Evolutionary conservation across 108 stramenopile genomes (phyloP).

Genomic region (Schizochytrium sp.): DNA sequence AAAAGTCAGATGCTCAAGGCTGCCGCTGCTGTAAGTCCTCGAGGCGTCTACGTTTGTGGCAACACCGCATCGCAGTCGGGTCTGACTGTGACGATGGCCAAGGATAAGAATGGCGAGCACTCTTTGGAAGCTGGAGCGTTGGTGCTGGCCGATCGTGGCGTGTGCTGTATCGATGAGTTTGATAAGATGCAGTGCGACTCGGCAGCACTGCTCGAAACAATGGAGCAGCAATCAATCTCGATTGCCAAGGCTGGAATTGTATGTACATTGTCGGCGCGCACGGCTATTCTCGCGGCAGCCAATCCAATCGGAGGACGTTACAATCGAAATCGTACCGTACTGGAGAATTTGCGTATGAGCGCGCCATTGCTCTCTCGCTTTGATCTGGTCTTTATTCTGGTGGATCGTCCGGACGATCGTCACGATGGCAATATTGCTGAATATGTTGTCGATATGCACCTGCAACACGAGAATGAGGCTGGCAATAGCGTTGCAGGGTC

Average conservation of each 20-base stretch:
- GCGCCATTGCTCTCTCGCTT: slow-evolving; percentile 88
- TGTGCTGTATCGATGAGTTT: slow-evolving; percentile 96
- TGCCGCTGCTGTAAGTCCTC: slow-evolving; percentile 73
- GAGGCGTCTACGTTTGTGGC: slow-evolving; percentile 93
- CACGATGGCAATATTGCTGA: slow-evolving; percentile 76
- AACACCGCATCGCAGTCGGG: slow-evolving; percentile 86
- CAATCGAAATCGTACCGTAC: slow-evolving; percentile 76
- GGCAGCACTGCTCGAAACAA: slow-evolving; percentile 82
- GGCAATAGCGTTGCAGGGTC: too few species aligned
- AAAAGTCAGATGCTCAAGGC: slow-evolving; percentile 90
- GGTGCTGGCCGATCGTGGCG: slow-evolving; percentile 85
- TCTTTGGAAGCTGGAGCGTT: slow-evolving; percentile 93
- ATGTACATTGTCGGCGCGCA: slow-evolving; percentile 73
- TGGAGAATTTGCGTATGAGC: slow-evolving; percentile 84
- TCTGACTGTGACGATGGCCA: slow-evolving; percentile 71
- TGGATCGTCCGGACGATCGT: slow-evolving; percentile 78
- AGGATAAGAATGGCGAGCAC: slow-evolving; percentile 74
- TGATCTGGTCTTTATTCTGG: slow-evolving; percentile 89
- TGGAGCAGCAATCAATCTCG: slow-evolving; percentile 97
- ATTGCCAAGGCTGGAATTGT: slow-evolving; percentile 94
- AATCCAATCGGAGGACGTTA: slow-evolving; percentile 94
- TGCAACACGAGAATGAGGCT: slow-evolving; percentile 11
- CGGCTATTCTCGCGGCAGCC: slow-evolving; percentile 90
- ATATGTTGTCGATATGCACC: slow-evolving; percentile 79
- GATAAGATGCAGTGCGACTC: slow-evolving; percentile 82